Percentiles rank a stretch among this genome's conserved stretches.
phyloP scores from a whole-genome alignment of 2,329 filamentous ascomycete species.

The Ilyonectria robusta region DNA sequence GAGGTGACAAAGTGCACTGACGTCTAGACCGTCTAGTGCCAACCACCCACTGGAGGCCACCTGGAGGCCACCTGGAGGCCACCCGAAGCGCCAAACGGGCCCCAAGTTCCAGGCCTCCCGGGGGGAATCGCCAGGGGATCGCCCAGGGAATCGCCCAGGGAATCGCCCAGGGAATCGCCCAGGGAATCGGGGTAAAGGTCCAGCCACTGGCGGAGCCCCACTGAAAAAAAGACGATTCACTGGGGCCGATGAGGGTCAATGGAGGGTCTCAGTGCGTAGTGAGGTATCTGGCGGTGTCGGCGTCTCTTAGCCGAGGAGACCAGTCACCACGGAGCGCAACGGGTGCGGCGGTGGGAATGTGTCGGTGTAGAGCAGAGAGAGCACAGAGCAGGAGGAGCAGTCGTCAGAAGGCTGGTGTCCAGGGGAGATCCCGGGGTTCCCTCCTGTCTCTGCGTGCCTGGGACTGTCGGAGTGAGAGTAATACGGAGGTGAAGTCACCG shows the following conservation, averaged over 20 bases:
- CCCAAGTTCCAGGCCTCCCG: slow-evolving; percentile 2
- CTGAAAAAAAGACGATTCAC: background rate
- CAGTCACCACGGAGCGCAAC: no score
- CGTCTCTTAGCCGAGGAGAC: background rate
- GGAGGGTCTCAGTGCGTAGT: background rate
- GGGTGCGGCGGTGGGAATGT: background rate
- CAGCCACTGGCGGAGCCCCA: background rate
- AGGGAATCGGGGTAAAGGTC: background rate
- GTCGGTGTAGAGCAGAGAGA: background rate
- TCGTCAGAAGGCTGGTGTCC: background rate
- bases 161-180: background rate
- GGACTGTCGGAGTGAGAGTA: slow-evolving; percentile 5
- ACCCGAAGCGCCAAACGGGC: background rate
- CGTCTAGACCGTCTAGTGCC: background rate
- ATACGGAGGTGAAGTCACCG: background rate
- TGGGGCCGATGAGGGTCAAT: background rate
- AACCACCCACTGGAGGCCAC: background rate
- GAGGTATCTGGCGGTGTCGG: background rate
- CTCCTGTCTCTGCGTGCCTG: background rate
- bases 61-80: background rate
- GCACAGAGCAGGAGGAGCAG: background rate
- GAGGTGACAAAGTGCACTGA: background rate
- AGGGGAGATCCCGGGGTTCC: slow-evolving; percentile 17
- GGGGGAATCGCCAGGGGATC: background rate
- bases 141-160: background rate